Evolutionary conservation across 2,329 filamentous ascomycete species (phyloP).

Genomic region (Cladosporium sp.): DNA sequence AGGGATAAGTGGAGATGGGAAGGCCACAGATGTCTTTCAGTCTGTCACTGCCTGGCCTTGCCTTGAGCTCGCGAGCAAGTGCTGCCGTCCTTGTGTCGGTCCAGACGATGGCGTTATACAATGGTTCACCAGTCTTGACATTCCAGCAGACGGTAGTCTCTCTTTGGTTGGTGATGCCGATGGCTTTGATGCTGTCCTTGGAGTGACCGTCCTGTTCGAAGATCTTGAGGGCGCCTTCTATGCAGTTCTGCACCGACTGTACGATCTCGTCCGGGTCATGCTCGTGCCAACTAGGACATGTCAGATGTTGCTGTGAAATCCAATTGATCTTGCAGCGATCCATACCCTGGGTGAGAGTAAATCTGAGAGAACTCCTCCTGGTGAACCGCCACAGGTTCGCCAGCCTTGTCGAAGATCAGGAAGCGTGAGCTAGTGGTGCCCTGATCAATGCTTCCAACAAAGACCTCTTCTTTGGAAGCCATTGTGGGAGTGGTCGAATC

Average conservation of each 20-base stretch:
- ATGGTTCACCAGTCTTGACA: constrained; percentile 69
- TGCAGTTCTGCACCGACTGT: constrained; percentile 70
- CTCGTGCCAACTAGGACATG: constrained; percentile 72
- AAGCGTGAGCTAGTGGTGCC: constrained; percentile 88
- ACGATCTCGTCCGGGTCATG: constrained; percentile 78
- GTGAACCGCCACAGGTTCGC: constrained; percentile 74
- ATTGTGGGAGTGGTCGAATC: constrained; percentile 14
- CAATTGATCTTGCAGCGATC: constrained; percentile 19
- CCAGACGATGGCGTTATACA: constrained; percentile 87
- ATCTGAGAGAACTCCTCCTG: constrained; percentile 84
- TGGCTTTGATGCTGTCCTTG: constrained; percentile 64
- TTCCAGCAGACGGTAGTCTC: constrained; percentile 89
- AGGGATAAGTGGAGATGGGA: constrained; percentile 83
- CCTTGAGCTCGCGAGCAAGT: constrained; percentile 73
- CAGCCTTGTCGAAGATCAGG: constrained; percentile 79
- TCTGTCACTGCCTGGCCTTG: constrained; percentile 61
- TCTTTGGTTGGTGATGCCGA: constrained; percentile 88
- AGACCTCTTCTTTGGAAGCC: constrained; percentile 48
- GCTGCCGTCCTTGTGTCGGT: constrained; percentile 76
- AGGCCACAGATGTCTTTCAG: constrained; percentile 71
- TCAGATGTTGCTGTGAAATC: background rate
- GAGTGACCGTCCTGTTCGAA: constrained; percentile 69
- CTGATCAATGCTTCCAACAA: constrained; percentile 85
- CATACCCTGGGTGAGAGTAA: constrained; percentile 80
- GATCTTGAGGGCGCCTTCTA: constrained; percentile 67